Evolutionary conservation across 2,329 filamentous ascomycete genomes (phyloP).

Genomic region (Colletotrichum sp.): DNA sequence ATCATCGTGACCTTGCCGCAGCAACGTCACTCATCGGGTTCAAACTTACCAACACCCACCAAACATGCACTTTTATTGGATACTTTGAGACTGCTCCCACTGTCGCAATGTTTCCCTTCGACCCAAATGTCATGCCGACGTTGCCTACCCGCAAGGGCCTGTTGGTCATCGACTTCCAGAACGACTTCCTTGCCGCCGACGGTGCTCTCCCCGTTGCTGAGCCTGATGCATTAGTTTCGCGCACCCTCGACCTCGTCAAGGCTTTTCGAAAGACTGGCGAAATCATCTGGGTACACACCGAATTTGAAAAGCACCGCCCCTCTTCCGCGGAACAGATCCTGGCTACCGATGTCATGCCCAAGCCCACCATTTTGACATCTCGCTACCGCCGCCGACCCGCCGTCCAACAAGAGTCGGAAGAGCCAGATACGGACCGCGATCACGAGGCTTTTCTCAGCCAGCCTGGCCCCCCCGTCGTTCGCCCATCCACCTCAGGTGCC

Average conservation of each 20-base stretch:
- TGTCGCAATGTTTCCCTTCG: slow-evolving; percentile 59
- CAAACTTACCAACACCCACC: not conserved
- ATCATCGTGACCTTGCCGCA: not conserved
- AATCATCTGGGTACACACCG: slow-evolving; percentile 85
- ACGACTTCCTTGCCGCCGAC: slow-evolving; percentile 78
- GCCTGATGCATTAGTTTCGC: slow-evolving; percentile 69
- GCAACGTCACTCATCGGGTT: not conserved
- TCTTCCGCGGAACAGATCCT: slow-evolving; percentile 59
- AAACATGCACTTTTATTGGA: not conserved
- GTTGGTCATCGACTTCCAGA: slow-evolving; percentile 85
- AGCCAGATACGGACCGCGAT: slow-evolving; percentile 23
- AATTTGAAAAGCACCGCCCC: slow-evolving; percentile 69
- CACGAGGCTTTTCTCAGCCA: slow-evolving; percentile 54
- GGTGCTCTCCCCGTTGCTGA: slow-evolving; percentile 71
- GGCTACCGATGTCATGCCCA: slow-evolving; percentile 36
- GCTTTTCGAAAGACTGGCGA: slow-evolving; percentile 74
- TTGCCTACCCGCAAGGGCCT: slow-evolving; percentile 72
- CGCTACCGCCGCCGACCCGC: slow-evolving; percentile 23
- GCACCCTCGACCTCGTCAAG: slow-evolving; percentile 68
- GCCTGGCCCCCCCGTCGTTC: slow-evolving; percentile 46
- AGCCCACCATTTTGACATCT: slow-evolving; percentile 22
- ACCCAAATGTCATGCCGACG: slow-evolving; percentile 59
- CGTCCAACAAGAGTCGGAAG: slow-evolving; percentile 19
- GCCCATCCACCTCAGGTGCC: slow-evolving; percentile 47
- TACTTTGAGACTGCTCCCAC: not conserved